Evolutionary conservation across 805 yeast genomes (phyloP), one percentile per base, ranked within the genome.

Genomic region (Yamadazyma scolyti): DNA sequence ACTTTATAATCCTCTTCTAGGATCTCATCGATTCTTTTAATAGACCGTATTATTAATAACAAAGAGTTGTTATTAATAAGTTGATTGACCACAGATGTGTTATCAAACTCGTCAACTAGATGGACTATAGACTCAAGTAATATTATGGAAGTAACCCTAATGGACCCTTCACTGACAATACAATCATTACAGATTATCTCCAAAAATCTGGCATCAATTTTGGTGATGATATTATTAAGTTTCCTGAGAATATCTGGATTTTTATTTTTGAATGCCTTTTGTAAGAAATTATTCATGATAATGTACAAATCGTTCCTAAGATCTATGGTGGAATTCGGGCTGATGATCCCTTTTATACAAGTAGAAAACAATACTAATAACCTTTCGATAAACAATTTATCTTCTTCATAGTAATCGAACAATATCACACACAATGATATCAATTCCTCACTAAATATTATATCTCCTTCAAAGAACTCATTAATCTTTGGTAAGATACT

Each of bases 221-320:
- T 68, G 34, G 75, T 71, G 26, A 87, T 58, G 16, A 74, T 69
- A n/a, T 67, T 68, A 30, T 73, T 50, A 11, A 80, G 53, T 28
- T 75, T 77, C 9, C 61, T 58, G 7, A 74, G 54, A 16, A 68
- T 58, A 3, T 23, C 10, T 12, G 10, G 20, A 6, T 54, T 58
- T 20, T 58, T 58, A 30, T 68, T 68, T 2, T 52, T 52, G 34
- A 71, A 50, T 1, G 73, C 63, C 50, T 75, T 71, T 6, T 71
- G 66, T 34, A 89, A 52, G 43, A 78, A 84, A 45, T 74, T 77
- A 51, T 77, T 82, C 23, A 80, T 73, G 40, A 89, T 58, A 6
- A 82, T 75, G 54, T 90, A 90, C 26, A 90, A 65, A 47, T 88
- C 93, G 0, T 94, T 75, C 30, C 97, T 73, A 25, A 89, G 65